Percentiles rank a stretch among this genome's conserved stretches.
These are phyloP conservation scores for Thymus mandschuricus DNA, from an alignment of 257 asterid species.

Conservation along the genomic window DNA sequence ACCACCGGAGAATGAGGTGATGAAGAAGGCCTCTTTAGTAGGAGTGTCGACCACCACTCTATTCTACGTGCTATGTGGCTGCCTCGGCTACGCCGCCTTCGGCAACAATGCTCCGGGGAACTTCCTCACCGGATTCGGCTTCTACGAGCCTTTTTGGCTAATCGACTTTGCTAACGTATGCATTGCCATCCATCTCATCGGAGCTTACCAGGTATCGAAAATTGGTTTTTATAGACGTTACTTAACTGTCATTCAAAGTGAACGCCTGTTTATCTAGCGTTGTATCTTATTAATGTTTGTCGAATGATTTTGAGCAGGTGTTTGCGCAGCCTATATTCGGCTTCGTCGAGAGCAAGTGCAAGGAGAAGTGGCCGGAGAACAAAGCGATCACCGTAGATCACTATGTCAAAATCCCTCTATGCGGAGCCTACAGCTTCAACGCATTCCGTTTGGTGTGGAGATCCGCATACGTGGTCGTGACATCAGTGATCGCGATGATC, in stretches of 20 bases:
- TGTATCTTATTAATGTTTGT: not conserved
- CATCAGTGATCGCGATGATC: slow-evolving; percentile 59
- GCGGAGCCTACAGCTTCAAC: slow-evolving; percentile 35
- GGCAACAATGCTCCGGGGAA: slow-evolving; percentile 65
- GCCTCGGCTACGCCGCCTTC: slow-evolving; percentile 59
- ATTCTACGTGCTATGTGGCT: slow-evolving; percentile 56
- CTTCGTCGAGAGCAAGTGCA: slow-evolving; percentile 47
- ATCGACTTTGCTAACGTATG: slow-evolving; percentile 60
- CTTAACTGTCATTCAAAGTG: too few relatives aligned
- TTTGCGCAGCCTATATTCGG: slow-evolving; percentile 59
- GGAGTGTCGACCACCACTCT: slow-evolving; percentile 54
- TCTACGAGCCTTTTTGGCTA: slow-evolving; percentile 66
- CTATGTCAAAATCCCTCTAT: slow-evolving; percentile 32
- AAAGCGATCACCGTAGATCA: slow-evolving; percentile 46
- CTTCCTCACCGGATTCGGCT: slow-evolving; percentile 70
- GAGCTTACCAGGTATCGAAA: slow-evolving; percentile 63
- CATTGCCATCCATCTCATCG: slow-evolving; percentile 63
- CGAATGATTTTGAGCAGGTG: slow-evolving; percentile 38
- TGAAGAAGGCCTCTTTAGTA: slow-evolving; percentile 54
- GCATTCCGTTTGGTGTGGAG: slow-evolving; percentile 57
- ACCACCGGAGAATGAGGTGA: slow-evolving; percentile 56
- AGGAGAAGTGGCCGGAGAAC: slow-evolving; percentile 47
- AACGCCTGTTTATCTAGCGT: not conserved
- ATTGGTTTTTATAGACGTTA: too few relatives aligned
- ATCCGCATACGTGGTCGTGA: slow-evolving; percentile 45